Percentiles rank a stretch among this genome's conserved stretches.
phyloP scores from a whole-genome alignment of 257 asterid species.

The Verbena officinalis region DNA sequence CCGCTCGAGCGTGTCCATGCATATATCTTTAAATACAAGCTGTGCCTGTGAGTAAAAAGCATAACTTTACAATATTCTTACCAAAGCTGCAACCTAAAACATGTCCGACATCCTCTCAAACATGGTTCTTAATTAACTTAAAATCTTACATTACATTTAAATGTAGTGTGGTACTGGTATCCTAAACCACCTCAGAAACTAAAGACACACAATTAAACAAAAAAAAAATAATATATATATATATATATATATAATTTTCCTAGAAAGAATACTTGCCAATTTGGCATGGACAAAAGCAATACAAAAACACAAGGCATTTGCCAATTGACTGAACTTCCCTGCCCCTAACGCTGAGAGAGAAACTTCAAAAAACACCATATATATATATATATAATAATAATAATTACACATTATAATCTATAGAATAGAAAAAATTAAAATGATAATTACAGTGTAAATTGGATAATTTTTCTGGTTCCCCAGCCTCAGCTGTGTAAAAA shows the following conservation, averaged over 20 bases:
- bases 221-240: neutral
- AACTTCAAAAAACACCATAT: constrained; percentile 21
- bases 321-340: constrained; percentile 37
- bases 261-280: constrained; percentile 45
- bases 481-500: constrained; percentile 74
- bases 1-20: too few species aligned
- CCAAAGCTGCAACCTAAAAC: neutral
- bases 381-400: constrained; percentile 35
- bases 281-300: constrained; percentile 34
- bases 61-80: too few species aligned
- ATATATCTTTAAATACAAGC: too few species aligned
- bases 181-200: constrained; percentile 35
- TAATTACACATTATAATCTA: constrained; percentile 35
- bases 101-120: neutral
- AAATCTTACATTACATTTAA: constrained; percentile 30
- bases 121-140: constrained; percentile 26
- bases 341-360: constrained; percentile 36
- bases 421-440: constrained; percentile 24
- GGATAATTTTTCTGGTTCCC: constrained; percentile 17
- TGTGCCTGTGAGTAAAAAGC: too few species aligned
- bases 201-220: neutral
- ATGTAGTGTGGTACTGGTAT: constrained; percentile 26
- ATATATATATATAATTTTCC: constrained; percentile 33
- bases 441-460: constrained; percentile 52
- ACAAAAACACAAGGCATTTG: constrained; percentile 34